Conservation (phyloP, 179 eudicot species). For the Nepenthes alata region DNA sequence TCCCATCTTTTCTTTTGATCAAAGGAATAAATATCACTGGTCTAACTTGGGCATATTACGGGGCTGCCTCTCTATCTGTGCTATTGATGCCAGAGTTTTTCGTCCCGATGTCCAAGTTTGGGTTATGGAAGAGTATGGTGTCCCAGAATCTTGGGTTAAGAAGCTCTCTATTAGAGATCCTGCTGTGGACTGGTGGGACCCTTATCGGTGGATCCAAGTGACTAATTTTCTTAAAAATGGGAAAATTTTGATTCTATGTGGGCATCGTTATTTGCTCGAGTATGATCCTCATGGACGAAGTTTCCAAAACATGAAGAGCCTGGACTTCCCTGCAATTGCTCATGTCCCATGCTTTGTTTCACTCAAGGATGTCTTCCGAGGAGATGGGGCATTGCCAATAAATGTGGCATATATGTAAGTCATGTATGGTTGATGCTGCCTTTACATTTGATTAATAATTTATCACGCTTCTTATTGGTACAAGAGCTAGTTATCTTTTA, state of each 20-base stretch:
- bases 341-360: slow-evolving; percentile 20
- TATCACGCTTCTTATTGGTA: neutral
- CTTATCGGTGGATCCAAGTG: slow-evolving; percentile 20
- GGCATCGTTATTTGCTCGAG: slow-evolving; percentile 17
- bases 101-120: slow-evolving; percentile 34
- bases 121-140: slow-evolving; percentile 46
- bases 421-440: neutral
- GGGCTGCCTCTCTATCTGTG: slow-evolving; percentile 24
- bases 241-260: slow-evolving; percentile 19
- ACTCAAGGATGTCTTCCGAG: slow-evolving; percentile 14
- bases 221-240: slow-evolving; percentile 22
- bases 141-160: slow-evolving; percentile 25
- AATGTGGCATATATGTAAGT: slow-evolving; percentile 18
- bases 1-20: slow-evolving; percentile 9
- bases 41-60: slow-evolving; percentile 23
- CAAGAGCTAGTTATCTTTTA: too few species aligned
- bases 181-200: slow-evolving; percentile 23
- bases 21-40: slow-evolving; percentile 12
- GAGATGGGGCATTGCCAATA: slow-evolving; percentile 8
- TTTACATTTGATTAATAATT: neutral
- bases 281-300: slow-evolving; percentile 13
- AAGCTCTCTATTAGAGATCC: slow-evolving; percentile 22
- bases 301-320: slow-evolving; percentile 3
- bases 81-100: slow-evolving; percentile 21
- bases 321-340: slow-evolving; percentile 21